Evolutionary conservation across 1,139 yeast genomes (phyloP).

Genomic region (Diutina pseudorugosa): DNA sequence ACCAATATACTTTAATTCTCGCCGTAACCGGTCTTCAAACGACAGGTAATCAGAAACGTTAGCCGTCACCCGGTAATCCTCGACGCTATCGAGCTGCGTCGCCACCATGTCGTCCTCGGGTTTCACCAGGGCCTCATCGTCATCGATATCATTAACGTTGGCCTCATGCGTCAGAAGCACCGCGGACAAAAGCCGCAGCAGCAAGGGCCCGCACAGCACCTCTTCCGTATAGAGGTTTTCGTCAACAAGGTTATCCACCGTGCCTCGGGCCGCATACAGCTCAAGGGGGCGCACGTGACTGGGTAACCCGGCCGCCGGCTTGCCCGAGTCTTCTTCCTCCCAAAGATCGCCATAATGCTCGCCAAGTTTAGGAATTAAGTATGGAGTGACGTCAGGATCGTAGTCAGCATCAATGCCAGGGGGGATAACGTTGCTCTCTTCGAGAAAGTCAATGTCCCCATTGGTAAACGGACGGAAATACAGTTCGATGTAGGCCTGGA

Average conservation of each 20-base stretch:
- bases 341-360: slow-evolving; percentile 70
- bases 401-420: slow-evolving; percentile 40
- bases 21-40: slow-evolving; percentile 74
- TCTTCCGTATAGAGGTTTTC: slow-evolving; percentile 57
- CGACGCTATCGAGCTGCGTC: slow-evolving; percentile 23
- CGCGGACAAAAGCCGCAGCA: slow-evolving; percentile 77
- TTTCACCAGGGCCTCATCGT: slow-evolving; percentile 7
- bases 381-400: slow-evolving; percentile 59
- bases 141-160: slow-evolving; percentile 10
- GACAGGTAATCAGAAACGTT: slow-evolving; percentile 54
- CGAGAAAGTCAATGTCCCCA: slow-evolving; percentile 69
- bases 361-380: slow-evolving; percentile 74
- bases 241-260: slow-evolving; percentile 48
- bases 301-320: slow-evolving; percentile 24
- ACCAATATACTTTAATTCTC: slow-evolving; percentile 86
- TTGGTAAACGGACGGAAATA: slow-evolving; percentile 66
- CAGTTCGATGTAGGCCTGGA: slow-evolving; percentile 75
- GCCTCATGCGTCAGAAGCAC: slow-evolving; percentile 45
- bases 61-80: slow-evolving; percentile 22
- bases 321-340: slow-evolving; percentile 66
- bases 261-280: slow-evolving; percentile 48
- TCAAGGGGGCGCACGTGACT: slow-evolving; percentile 28
- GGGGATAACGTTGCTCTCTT: slow-evolving; percentile 46
- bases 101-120: slow-evolving; percentile 19
- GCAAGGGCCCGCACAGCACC: slow-evolving; percentile 85